Percentiles rank a stretch among this genome's conserved stretches.
Conservation (phyloP, 805 yeast species). For the Myxozyma neglecta region DNA sequence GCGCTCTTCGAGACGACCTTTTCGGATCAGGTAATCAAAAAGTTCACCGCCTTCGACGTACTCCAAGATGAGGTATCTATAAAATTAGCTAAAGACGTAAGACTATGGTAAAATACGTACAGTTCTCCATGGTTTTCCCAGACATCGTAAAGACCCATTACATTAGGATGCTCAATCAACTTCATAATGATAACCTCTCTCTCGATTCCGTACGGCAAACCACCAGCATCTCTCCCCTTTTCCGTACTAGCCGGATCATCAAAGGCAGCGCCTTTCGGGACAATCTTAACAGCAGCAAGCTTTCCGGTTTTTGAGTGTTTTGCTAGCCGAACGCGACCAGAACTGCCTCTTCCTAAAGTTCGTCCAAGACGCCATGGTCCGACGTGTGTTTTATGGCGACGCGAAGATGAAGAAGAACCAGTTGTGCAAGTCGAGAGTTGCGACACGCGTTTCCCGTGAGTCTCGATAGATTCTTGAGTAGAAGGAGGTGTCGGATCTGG, state of each 20-base stretch:
- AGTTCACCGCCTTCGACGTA: constrained; percentile 97
- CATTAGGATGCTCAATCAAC: constrained; percentile 87
- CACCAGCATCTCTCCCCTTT: constrained; percentile 48
- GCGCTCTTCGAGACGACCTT: constrained; percentile 81
- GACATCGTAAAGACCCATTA: constrained; percentile 89
- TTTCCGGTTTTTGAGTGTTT: constrained; percentile 80
- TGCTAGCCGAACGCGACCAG: constrained; percentile 92
- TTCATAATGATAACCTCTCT: constrained; percentile 98
- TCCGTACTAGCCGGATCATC: constrained; percentile 38
- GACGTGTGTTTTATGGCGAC: constrained; percentile 58
- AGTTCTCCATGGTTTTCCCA: constrained; percentile 96
- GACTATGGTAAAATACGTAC: constrained; percentile 22
- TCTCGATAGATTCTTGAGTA: constrained; percentile 38
- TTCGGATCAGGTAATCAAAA: constrained; percentile 84
- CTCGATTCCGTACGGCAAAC: constrained; percentile 92
- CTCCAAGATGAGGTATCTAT: constrained; percentile 75
- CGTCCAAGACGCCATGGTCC: constrained; percentile 98
- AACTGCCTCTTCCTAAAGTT: constrained; percentile 93
- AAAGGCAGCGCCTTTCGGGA: constrained; percentile 67
- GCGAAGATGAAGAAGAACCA: constrained; percentile 44
- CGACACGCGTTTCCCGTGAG: constrained; percentile 48
- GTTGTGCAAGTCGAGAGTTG: constrained; percentile 46
- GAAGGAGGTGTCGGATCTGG: neutral
- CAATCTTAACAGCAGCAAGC: constrained; percentile 94
- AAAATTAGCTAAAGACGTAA: neutral